Base-by-base conservation (phyloP, 2,329 filamentous ascomycete species). In the Botrytis deweyae region DNA sequence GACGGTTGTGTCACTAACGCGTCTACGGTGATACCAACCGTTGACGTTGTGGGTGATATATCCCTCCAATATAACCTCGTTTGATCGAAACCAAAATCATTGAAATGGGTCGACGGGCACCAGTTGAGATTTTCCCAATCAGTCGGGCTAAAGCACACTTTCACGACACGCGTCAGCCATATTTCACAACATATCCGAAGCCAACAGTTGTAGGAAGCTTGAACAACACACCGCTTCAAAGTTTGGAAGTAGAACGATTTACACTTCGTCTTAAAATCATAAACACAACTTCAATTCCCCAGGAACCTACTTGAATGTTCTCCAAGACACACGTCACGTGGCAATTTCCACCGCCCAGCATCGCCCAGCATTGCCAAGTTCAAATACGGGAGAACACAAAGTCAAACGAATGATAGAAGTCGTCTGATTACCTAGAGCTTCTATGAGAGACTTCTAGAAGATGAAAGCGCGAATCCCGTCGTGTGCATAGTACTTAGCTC, bases 291-390 rank as follows among this genome's bases (percentile, higher is more conserved):
- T 42, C 16, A 58, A 22, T 22, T 16, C 1, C 55, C 36, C 33
- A 29, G 36, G 4, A 40, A 68, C n/a, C 12, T 33, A 22, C 9
- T 42, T 38, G 8, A 4, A 68, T 58, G 29, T 58, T 2, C n/a
- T 42, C 49, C 10, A 22, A 42, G 66, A 42, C 4, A 33, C 16
- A 8, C 3, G 20, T 69, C 66, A 69, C 49, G 66, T 69, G 66
- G 25, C 29, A 4, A 58, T 69, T 42, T 29, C 36, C 38, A 69
- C 49, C 22, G 66, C 66, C 36, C n/a, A 42, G 66, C n/a, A 55
- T 67, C 49, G 49, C 65, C 65, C 36, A 58, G 66, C 18, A 42
- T 42, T 58, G 66, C 66, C 49, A 69, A 44, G 66, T 58, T 12
- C 14, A 42, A 42, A 25, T 8, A 42, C 25, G 49, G 66, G 49